A percentile compares a stretch with the other conserved stretches of the same genome.
These are phyloP conservation scores for Kwoniella sp. DNA, from an alignment of 768 basidiomycete genomes.

Conservation along the genomic window DNA sequence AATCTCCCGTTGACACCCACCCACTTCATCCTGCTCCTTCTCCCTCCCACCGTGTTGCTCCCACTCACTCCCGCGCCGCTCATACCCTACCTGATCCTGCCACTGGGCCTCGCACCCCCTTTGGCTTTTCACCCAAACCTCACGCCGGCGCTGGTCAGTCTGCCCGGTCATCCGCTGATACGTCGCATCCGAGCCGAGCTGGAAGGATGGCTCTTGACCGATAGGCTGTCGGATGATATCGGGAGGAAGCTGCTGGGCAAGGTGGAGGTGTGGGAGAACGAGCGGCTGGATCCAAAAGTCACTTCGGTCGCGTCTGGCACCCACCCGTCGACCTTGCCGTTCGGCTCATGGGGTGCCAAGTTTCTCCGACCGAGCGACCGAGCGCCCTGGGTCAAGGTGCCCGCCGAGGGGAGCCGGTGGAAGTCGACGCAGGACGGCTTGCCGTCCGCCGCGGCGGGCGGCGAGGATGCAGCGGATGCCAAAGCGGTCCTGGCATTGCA, in stretches of 20 bases:
- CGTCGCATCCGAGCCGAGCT: slow-evolving; percentile 12
- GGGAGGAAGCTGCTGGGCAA: slow-evolving; percentile 26
- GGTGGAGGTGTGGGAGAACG: slow-evolving; percentile 49
- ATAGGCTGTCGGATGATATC: slow-evolving; percentile 38
- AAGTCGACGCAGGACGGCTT: slow-evolving; percentile 1
- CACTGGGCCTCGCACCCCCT: slow-evolving; percentile 38
- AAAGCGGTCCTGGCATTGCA: slow-evolving; percentile 30
- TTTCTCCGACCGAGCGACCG: slow-evolving; percentile 35
- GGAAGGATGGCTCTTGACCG: slow-evolving; percentile 34
- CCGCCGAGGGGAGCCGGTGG: slow-evolving; percentile 6
- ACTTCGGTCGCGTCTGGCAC: neutral
- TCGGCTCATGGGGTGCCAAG: slow-evolving; percentile 16
- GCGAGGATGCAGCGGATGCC: slow-evolving; percentile 13
- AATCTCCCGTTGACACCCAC: slow-evolving; percentile 43
- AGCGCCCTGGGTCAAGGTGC: slow-evolving; percentile 40
- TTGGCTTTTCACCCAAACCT: slow-evolving; percentile 47
- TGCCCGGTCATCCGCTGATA: slow-evolving; percentile 18
- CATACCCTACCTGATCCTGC: slow-evolving; percentile 44
- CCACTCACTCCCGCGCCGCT: slow-evolving; percentile 34
- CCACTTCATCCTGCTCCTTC: slow-evolving; percentile 36
- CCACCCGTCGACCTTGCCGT: neutral
- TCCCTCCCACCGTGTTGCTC: slow-evolving; percentile 41
- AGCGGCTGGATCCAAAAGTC: slow-evolving; percentile 43
- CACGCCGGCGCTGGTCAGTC: slow-evolving; percentile 11
- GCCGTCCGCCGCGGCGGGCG: neutral